Percentiles rank a stretch among this genome's conserved stretches.
Evolutionary conservation across 1,284 basidiomycete species (phyloP).

Genomic region (Abortiporus biennis): DNA sequence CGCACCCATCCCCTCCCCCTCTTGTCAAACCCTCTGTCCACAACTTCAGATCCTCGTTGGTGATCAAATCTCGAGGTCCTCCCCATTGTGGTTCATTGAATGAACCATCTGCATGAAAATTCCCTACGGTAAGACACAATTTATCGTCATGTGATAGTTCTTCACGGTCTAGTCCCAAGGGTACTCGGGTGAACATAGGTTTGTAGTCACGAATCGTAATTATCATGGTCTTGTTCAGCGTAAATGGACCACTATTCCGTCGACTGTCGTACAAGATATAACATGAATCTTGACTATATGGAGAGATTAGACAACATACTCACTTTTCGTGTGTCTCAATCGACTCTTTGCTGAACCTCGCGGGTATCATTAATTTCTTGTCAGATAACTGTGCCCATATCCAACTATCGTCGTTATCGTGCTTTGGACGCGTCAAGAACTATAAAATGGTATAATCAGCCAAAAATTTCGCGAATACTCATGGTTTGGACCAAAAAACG

Average conservation of each 20-base stretch:
- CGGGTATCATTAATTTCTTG: conserved; percentile 29
- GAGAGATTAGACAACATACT: conserved; percentile 8
- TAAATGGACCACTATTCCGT: not conserved
- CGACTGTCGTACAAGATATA: not conserved
- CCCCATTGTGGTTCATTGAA: conserved; percentile 38
- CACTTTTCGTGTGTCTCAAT: conserved; percentile 27
- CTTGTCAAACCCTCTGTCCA: conserved; percentile 48
- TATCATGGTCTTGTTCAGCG: conserved; percentile 23
- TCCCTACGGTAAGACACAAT: conserved; percentile 43
- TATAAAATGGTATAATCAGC: conserved; percentile 9
- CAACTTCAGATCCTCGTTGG: conserved; percentile 29
- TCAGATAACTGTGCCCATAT: conserved; percentile 45
- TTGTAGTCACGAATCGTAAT: conserved; percentile 37
- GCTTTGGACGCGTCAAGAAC: conserved; percentile 26
- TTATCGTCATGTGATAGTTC: conserved; percentile 29
- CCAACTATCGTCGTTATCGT: conserved; percentile 25
- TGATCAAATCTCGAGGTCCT: conserved; percentile 36
- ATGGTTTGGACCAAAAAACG: no score
- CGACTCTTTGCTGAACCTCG: conserved; percentile 34
- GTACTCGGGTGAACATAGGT: conserved; percentile 42
- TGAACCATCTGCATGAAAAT: conserved; percentile 32
- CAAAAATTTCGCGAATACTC: not conserved
- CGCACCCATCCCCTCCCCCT: conserved; percentile 50
- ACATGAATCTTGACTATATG: no score
- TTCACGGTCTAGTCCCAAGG: conserved; percentile 25